Base-by-base conservation (phyloP, 1,284 basidiomycete species). In the Pseudozyma sp. region DNA sequence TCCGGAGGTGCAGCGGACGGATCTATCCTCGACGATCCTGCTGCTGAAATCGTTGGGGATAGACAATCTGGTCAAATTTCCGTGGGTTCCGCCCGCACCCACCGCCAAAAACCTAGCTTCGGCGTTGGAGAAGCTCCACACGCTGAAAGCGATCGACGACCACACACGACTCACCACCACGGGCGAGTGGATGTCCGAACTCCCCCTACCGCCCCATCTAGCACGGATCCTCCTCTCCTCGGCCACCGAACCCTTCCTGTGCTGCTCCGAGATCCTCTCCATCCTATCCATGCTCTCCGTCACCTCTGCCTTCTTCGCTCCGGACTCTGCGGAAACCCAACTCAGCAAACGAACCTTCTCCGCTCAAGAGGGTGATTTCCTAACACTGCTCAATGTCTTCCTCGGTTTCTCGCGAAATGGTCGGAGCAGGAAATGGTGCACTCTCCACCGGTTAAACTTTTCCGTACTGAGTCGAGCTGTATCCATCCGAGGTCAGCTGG, bases 341-440 rank as follows among this genome's bases (percentile, higher is more conserved):
- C 86, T 99, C 9, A 93, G 96, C 84, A 88, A 93, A 51, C 87
- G 96, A 56, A 96, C 97, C 81, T 99, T 99, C 79, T 96, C 94
- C 0, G 94, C 94, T 0, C 93, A 97, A 85, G 95, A 99, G 89
- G 97, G 97, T 74, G 95, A 98, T 81, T 93, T 96, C 83, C 86
- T 97, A 6, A 97, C 94, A 2, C 87, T 95, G 6, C 84, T 97
- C 29, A 98, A 97, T 84, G 93, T 94, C 4, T 99, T 94, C 86
- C 96, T 97, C 78, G 94, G 93, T 0, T 99, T 99, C 84, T 88
- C 89, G 89, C 81, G 51, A n/a, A n/a, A n/a, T 0, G 88, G 88
- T 34, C 91, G 92, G 3, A 87, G 87, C 88, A 91, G 92, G 1
- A 89, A 90, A 8, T 99, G 96, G 95, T 97, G 94, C 84, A 92